Evolutionary conservation across 768 basidiomycete genomes (phyloP).

Genomic region (Lactifluus pinguis): DNA sequence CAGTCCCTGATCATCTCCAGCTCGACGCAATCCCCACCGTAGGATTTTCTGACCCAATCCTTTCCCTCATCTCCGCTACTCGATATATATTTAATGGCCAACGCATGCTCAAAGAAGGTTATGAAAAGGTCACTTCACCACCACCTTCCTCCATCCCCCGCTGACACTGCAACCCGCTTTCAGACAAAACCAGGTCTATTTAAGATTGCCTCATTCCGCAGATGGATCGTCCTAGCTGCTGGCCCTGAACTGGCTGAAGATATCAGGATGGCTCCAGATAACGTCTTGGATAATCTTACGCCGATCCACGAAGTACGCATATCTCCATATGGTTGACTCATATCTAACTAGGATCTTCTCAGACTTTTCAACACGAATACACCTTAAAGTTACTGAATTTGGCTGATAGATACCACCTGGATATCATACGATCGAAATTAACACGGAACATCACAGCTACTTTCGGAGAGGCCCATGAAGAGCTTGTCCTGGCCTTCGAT

Average conservation of each 20-base stretch:
- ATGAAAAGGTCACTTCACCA: constrained; percentile 23
- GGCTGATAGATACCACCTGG: neutral
- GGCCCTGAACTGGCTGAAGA: neutral
- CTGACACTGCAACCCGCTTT: neutral
- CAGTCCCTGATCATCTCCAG: neutral
- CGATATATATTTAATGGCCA: constrained; percentile 22
- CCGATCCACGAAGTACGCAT: neutral
- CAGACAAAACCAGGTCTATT: constrained; percentile 12
- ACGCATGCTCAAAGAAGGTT: constrained; percentile 28
- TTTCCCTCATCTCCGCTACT: constrained; percentile 19
- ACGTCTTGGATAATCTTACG: neutral
- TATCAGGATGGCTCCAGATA: neutral
- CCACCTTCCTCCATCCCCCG: no score
- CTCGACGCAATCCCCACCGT: constrained; percentile 11
- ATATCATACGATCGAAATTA: neutral
- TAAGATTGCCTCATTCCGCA: neutral
- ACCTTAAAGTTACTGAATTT: neutral
- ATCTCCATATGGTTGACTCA: no score
- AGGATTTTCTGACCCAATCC: constrained; percentile 11
- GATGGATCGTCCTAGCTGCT: neutral
- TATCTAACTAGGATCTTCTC: no score
- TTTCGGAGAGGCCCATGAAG: neutral
- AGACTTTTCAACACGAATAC: neutral
- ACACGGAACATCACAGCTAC: neutral
- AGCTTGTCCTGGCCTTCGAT: neutral